These are phyloP conservation scores for Silene uniflora DNA, from an alignment of 148 eudicot genomes.

Conservation along the genomic window DNA sequence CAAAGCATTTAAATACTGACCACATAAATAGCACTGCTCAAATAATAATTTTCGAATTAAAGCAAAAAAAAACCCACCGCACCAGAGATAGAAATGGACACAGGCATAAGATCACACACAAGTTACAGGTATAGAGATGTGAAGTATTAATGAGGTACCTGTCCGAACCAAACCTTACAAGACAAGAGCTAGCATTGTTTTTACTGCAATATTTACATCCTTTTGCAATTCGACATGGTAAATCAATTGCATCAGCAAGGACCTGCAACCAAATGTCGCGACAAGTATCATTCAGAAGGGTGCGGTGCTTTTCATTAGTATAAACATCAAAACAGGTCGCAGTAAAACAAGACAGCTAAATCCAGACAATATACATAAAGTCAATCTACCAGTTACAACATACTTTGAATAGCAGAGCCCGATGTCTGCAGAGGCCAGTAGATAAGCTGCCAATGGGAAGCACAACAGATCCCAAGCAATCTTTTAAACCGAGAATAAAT, in stretches of 20 bases:
- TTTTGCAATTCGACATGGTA: slow-evolving; percentile 90
- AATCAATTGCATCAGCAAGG: slow-evolving; percentile 80
- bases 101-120: background rate
- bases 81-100: background rate
- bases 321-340: background rate
- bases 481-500: slow-evolving; percentile 58
- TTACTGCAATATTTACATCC: slow-evolving; percentile 82
- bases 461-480: slow-evolving; percentile 73
- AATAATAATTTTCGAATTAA: too few species aligned
- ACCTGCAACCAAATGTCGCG: slow-evolving; percentile 42
- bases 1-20: background rate
- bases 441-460: slow-evolving; percentile 87
- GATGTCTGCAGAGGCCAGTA: slow-evolving; percentile 88
- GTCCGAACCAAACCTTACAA: slow-evolving; percentile 72
- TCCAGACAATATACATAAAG: slow-evolving; percentile 9
- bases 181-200: slow-evolving; percentile 79
- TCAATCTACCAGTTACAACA: slow-evolving; percentile 22
- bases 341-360: background rate
- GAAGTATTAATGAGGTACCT: slow-evolving; percentile 43
- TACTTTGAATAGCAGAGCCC: slow-evolving; percentile 90
- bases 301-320: background rate
- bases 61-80: background rate
- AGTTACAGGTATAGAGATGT: background rate
- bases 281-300: background rate
- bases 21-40: too few species aligned